These are phyloP conservation scores for Macrolepiota albuminosa DNA, from an alignment of 768 basidiomycete species.

Conservation along the genomic window DNA sequence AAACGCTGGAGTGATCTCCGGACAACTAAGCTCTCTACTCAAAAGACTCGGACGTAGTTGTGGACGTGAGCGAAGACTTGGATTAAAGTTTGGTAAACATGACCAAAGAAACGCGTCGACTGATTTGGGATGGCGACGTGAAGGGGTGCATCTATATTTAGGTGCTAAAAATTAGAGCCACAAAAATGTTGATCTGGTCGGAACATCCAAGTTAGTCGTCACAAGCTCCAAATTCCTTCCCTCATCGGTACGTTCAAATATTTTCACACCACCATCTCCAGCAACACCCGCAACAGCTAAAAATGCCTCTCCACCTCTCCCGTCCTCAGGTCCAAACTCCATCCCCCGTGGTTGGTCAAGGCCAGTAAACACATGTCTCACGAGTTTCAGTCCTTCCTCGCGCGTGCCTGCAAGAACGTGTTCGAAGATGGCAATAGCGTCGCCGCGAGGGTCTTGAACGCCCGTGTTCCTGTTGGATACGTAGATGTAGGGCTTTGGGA, in stretches of 20 bases:
- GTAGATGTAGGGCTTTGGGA: constrained; percentile 55
- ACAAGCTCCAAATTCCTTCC: constrained; percentile 48
- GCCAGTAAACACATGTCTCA: constrained; percentile 56
- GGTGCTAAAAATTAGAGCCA: constrained; percentile 25
- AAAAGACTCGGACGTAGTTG: too few relatives aligned
- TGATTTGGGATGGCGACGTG: background rate
- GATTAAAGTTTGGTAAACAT: background rate
- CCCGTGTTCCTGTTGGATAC: constrained; percentile 62
- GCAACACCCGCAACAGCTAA: constrained; percentile 48
- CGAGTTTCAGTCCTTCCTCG: constrained; percentile 25
- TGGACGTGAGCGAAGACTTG: too few relatives aligned
- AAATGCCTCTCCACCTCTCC: constrained; percentile 46
- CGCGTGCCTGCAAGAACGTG: constrained; percentile 21
- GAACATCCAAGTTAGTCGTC: constrained; percentile 44
- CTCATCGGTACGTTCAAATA: constrained; percentile 46
- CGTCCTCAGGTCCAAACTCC: constrained; percentile 45
- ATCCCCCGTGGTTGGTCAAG: constrained; percentile 63
- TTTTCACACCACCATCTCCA: constrained; percentile 48
- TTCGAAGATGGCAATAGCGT: constrained; percentile 61
- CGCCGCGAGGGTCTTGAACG: constrained; percentile 44
- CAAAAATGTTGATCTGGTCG: constrained; percentile 49
- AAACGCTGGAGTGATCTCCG: background rate
- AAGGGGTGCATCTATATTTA: background rate
- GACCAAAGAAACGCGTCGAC: constrained; percentile 1
- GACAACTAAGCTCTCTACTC: too few relatives aligned